Base-by-base conservation (phyloP, 2,329 filamentous ascomycete species). In the Alternaria sp. region DNA sequence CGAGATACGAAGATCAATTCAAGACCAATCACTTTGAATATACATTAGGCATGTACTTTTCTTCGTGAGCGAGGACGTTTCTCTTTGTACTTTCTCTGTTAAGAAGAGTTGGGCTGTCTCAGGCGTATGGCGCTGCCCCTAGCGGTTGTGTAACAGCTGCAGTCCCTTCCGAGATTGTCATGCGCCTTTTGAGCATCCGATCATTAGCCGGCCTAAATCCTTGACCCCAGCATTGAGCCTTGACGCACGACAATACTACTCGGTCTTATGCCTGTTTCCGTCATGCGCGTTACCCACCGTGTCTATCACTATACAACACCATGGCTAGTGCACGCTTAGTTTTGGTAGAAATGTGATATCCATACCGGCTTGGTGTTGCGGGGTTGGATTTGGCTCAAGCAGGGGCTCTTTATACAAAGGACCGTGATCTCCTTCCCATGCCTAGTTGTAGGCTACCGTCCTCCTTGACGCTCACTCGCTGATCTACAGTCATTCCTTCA, bases 401-500 rank as follows among this genome's bases (percentile, higher is more conserved):
- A 43, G 23, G 43, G 36, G 40, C 26, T 26, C 40, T 60, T 54
- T 68, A 59, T 63, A 59, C 50, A 66, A 40, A 32, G 8, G 30
- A 40, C 17, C 54, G 28, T 47, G 49, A 40, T 26, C 28, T 52
- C 13, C 59, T 44, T 44, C 32, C 6, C 6, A 15, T 43, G 46
- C 26, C 40, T 28, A 26, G 7, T 40, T 45, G 56, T 30, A 55
- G 51, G n/a, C 13, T 30, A 40, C 40, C 40, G 40, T 67, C 63
- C 49, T 54, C 49, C 36, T 44, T 49, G 25, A 55, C 51, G 11
- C 54, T 61, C 36, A 30, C 62, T 57, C 52, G 19, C 52, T 57
- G 10, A 13, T 36, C 44, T 25, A 23, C n/a, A 46, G 58, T 67
- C 62, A 46, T 47, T 67, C 58, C 21, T 59, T 71, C 54, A 68